Conservation (phyloP, 768 basidiomycete species). For the Lyophyllum atratum region DNA sequence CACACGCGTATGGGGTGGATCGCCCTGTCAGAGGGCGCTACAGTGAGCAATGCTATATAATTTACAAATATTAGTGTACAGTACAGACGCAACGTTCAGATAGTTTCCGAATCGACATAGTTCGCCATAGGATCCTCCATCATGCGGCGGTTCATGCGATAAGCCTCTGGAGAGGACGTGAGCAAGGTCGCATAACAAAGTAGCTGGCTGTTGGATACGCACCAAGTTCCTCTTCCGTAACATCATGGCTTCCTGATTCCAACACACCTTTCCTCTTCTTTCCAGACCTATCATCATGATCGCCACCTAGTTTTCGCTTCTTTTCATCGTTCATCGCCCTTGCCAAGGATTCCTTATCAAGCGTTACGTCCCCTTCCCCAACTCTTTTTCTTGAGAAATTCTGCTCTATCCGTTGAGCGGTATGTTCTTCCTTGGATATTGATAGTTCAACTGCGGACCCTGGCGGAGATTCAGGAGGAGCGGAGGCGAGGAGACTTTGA, state of each 20-base stretch:
- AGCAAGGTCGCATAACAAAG: constrained; percentile 13
- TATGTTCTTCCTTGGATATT: constrained; percentile 29
- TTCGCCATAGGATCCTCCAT: constrained; percentile 93
- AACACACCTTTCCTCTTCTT: constrained; percentile 60
- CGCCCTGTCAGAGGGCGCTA: too few relatives aligned
- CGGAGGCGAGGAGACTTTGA: constrained; percentile 58
- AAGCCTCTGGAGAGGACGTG: constrained; percentile 68
- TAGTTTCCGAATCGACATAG: constrained; percentile 65
- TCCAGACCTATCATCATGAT: constrained; percentile 55
- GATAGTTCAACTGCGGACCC: constrained; percentile 17
- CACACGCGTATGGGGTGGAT: too few relatives aligned
- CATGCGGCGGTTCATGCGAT: constrained; percentile 75
- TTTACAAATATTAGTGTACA: not conserved
- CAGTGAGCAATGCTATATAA: not conserved
- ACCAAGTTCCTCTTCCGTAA: constrained; percentile 90
- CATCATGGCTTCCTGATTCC: constrained; percentile 65
- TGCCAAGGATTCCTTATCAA: constrained; percentile 71
- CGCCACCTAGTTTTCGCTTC: constrained; percentile 72
- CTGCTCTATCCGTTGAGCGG: constrained; percentile 51
- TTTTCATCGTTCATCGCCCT: constrained; percentile 77
- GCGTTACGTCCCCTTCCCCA: constrained; percentile 78
- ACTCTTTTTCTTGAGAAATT: constrained; percentile 78
- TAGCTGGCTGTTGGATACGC: constrained; percentile 23
- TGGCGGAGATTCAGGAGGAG: constrained; percentile 29
- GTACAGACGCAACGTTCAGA: not conserved